These are phyloP conservation scores for Rubus idaeus DNA, from an alignment of 306 rosid species.

Conservation along the genomic window DNA sequence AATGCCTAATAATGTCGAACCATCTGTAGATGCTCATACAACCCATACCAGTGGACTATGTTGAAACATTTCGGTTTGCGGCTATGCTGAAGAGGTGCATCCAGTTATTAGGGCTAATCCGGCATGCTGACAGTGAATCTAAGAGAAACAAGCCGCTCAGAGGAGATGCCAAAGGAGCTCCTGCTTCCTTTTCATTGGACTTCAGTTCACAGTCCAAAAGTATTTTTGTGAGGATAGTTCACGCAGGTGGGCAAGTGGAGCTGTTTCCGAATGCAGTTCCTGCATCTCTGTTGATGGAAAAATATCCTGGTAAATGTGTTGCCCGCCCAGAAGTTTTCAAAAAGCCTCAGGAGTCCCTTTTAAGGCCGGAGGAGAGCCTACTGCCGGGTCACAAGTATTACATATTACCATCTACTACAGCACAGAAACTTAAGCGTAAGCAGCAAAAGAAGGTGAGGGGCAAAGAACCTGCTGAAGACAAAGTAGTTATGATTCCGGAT, in stretches of 20 bases:
- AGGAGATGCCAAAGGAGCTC: constrained; percentile 11
- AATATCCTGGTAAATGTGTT: constrained; percentile 64
- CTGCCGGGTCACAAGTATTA: constrained; percentile 65
- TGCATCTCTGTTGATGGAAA: constrained; percentile 54
- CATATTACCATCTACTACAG: constrained; percentile 41
- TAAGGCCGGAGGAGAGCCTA: constrained; percentile 49
- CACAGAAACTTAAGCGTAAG: constrained; percentile 52
- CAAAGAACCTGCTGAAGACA: constrained; percentile 10
- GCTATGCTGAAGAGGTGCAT: constrained; percentile 52
- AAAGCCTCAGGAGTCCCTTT: constrained; percentile 53
- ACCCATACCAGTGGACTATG: constrained; percentile 18
- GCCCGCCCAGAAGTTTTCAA: constrained; percentile 67
- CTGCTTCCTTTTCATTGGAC: constrained; percentile 18
- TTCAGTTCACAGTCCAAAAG: constrained; percentile 32
- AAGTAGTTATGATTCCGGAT: constrained; percentile 24
- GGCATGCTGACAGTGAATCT: constrained; percentile 12
- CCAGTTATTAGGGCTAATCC: constrained; percentile 38
- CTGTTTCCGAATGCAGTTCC: constrained; percentile 45
- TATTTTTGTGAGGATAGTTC: constrained; percentile 57
- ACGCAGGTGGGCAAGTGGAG: constrained; percentile 62
- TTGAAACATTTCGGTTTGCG: constrained; percentile 37
- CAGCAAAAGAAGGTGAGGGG: constrained; percentile 19
- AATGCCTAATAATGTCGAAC: constrained; percentile 15
- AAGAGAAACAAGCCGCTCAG: constrained; percentile 8
- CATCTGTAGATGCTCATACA: constrained; percentile 26